Evolutionary conservation across 1,139 yeast genomes (phyloP), one percentile per base, ranked within the genome.

Genomic region (Saccharomycopsis hybrid): DNA sequence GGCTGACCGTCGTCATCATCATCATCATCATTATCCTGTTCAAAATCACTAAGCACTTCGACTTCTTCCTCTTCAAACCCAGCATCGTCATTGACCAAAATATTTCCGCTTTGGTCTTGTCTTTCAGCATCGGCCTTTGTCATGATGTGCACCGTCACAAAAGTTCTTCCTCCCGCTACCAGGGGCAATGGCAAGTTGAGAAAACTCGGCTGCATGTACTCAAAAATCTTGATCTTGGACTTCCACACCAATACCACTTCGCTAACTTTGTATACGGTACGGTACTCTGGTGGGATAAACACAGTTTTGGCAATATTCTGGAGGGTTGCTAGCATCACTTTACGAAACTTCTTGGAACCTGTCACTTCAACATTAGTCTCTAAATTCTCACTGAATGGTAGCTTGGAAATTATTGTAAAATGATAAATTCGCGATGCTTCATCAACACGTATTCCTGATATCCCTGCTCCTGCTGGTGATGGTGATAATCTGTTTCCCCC

Each of bases 161-260:
- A 40, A 1, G 56, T 48, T 4, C 53, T 53, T 3, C 46, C 54
- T 25, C 43, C 39, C 3, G 53, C 55, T 29, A 46, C 44, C 11
- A 24, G 4, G 8, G 57, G 54, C 3, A 18, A 46, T 7, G 43
- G 53, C 2, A 60, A 40, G 3, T 50, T 48, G 24, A 62, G 47
- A 4, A 55, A 49, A 13, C 56, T 59, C 1, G 61, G 56, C 37
- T 50, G 61, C 61, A 59, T 60, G 30, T 53, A 58, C 1, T 58
- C 57, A 18, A 46, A 32, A 2, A 62, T 36, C 36, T 46, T 51
- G 18, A 58, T 47, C 2, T 53, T 56, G 2, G 58, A 49, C 28
- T 52, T 54, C 59, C 60, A 59, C 25, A 53, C 46, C 7, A 62
- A 46, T 0, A 52, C 45, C 1, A 58, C 59, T 3, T 44, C 32